These are phyloP conservation scores for Aspergillus amoenus DNA, from an alignment of 2,329 filamentous ascomycete species.

Conservation along the genomic window DNA sequence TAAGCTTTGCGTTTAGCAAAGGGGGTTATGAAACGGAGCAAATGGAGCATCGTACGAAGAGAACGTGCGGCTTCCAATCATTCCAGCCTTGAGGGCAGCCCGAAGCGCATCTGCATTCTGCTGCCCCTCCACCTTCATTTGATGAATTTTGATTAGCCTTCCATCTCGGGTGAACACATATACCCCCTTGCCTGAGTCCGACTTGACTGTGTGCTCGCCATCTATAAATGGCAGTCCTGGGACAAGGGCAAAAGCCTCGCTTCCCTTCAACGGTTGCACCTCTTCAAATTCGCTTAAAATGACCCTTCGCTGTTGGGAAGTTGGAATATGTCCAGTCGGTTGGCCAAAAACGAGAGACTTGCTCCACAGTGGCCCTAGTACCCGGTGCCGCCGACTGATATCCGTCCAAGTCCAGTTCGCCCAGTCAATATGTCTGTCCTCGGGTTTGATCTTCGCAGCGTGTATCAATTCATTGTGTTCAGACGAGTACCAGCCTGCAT, in stretches of 20 bases:
- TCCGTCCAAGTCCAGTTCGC: constrained; percentile 52
- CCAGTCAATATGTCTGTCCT: constrained; percentile 65
- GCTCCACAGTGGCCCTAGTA: constrained; percentile 69
- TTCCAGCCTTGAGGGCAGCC: constrained; percentile 41
- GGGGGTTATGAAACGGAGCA: constrained; percentile 35
- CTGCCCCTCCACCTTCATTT: constrained; percentile 43
- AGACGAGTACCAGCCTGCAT: constrained; percentile 28
- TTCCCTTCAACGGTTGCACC: constrained; percentile 26
- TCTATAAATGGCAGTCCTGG: constrained; percentile 40
- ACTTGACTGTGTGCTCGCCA: constrained; percentile 24
- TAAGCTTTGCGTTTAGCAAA: constrained; percentile 15
- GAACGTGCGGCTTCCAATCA: constrained; percentile 34
- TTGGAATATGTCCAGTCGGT: constrained; percentile 14
- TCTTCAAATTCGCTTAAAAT: constrained; percentile 40
- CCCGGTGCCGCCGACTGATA: constrained; percentile 57
- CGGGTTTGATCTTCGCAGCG: constrained; percentile 71
- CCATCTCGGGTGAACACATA: constrained; percentile 40
- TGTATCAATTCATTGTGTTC: constrained; percentile 41
- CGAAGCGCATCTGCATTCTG: constrained; percentile 34
- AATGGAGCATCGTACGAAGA: constrained; percentile 24
- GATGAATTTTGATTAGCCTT: constrained; percentile 35
- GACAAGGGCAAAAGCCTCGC: constrained; percentile 27
- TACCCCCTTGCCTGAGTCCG: constrained; percentile 28
- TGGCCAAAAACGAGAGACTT: constrained; percentile 29
- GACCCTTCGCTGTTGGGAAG: constrained; percentile 33